phyloP scores from a whole-genome alignment of 805 yeast species.

The Pichia paraexigua region DNA sequence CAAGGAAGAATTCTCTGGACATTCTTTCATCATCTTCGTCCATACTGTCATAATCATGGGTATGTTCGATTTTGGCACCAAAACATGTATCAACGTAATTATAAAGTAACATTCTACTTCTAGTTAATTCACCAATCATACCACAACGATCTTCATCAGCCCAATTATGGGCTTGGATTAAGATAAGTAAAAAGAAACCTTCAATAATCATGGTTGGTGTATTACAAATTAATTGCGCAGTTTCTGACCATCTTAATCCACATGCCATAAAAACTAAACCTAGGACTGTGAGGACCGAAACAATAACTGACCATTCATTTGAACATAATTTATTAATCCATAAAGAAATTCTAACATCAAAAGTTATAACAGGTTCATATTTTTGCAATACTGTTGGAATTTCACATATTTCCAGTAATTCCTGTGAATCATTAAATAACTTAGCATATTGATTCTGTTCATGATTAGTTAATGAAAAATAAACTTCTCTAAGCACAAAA shows the following conservation, averaged over 20 bases:
- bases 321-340: slow-evolving; percentile 28
- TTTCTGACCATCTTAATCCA: slow-evolving; percentile 31
- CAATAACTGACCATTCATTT: slow-evolving; percentile 26
- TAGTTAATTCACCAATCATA: slow-evolving; percentile 8
- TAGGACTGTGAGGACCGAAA: slow-evolving; percentile 23
- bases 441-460: slow-evolving; percentile 19
- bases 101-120: slow-evolving; percentile 7
- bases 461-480: slow-evolving; percentile 21
- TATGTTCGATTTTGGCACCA: neutral
- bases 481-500: slow-evolving; percentile 33
- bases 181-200: slow-evolving; percentile 32
- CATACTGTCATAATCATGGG: neutral
- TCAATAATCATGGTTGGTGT: slow-evolving; percentile 40
- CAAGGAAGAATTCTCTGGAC: neutral
- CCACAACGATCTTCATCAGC: slow-evolving; percentile 13
- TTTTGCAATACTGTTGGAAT: slow-evolving; percentile 14
- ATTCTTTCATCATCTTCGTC: neutral
- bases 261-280: slow-evolving; percentile 28
- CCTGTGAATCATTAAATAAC: slow-evolving; percentile 28
- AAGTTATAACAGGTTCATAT: neutral
- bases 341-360: slow-evolving; percentile 12
- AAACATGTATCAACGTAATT: slow-evolving; percentile 1
- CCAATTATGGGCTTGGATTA: slow-evolving; percentile 32
- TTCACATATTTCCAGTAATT: slow-evolving; percentile 23
- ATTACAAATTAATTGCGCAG: slow-evolving; percentile 34